These are phyloP conservation scores for Vitis hybrid DNA, from an alignment of 177 flowering plant species.

Conservation along the genomic window DNA sequence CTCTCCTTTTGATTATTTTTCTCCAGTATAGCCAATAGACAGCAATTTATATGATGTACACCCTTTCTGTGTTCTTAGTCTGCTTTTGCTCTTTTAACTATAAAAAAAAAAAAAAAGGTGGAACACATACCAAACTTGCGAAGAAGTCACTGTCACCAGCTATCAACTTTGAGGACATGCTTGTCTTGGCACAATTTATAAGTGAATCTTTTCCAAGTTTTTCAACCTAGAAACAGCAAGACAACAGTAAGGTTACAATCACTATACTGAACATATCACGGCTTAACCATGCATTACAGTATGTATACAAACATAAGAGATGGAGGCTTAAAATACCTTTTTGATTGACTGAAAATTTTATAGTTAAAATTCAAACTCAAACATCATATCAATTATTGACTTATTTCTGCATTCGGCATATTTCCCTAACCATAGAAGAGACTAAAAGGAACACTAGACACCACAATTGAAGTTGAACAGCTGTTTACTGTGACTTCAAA, in stretches of 20 bases:
- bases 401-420: background rate
- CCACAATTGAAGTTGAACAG: background rate
- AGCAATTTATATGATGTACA: too few relatives aligned
- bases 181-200: constrained; percentile 94
- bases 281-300: background rate
- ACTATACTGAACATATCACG: background rate
- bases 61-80: too few relatives aligned
- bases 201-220: constrained; percentile 92
- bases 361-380: background rate
- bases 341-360: too few relatives aligned
- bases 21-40: too few relatives aligned
- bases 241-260: background rate
- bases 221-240: constrained; percentile 59
- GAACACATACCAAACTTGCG: constrained; percentile 76
- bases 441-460: background rate
- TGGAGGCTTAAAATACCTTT: background rate
- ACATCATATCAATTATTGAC: background rate
- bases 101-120: too few relatives aligned
- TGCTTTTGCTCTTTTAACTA: too few relatives aligned
- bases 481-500: background rate
- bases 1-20: too few relatives aligned
- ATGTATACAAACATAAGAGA: background rate
- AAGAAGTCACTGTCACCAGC: constrained; percentile 88
- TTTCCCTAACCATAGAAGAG: background rate
- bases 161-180: constrained; percentile 97